Conservation (phyloP, 257 asterid genomes). For the Echites panduratus region DNA sequence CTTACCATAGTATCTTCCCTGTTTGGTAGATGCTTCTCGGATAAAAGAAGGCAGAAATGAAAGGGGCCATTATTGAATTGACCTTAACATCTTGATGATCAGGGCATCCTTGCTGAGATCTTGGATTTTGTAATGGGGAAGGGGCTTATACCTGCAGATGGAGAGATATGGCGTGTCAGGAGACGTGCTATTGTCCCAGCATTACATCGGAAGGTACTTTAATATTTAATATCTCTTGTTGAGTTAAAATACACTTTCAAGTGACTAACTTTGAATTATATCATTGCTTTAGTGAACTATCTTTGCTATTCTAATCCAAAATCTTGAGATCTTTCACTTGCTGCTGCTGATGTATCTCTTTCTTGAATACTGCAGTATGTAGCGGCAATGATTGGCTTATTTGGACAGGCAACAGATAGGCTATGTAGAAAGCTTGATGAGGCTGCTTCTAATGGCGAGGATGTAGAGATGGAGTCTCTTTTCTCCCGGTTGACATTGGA, state of each 20-base stretch:
- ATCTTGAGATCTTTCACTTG: slow-evolving; percentile 13
- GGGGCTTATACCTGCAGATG: slow-evolving; percentile 99
- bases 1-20: slow-evolving; percentile 2
- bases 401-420: slow-evolving; percentile 88
- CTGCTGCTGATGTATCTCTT: slow-evolving; percentile 8
- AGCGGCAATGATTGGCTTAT: slow-evolving; percentile 77
- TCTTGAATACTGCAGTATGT: slow-evolving; percentile 58
- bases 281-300: background rate
- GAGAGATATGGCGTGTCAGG: slow-evolving; percentile 89
- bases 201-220: slow-evolving; percentile 73
- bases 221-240: background rate
- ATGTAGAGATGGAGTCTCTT: slow-evolving; percentile 96
- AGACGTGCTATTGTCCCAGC: slow-evolving; percentile 97
- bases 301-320: slow-evolving; percentile 6
- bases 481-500: slow-evolving; percentile 93
- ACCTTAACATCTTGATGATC: slow-evolving; percentile 18
- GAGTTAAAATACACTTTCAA: background rate
- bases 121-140: slow-evolving; percentile 97
- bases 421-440: slow-evolving; percentile 75
- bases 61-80: slow-evolving; percentile 1
- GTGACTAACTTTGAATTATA: background rate
- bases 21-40: background rate
- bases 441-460: slow-evolving; percentile 93
- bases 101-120: slow-evolving; percentile 96
- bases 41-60: background rate